These are phyloP conservation scores for Annulohypoxylon truncatum DNA, from an alignment of 2,329 filamentous ascomycete species.

Conservation along the genomic window DNA sequence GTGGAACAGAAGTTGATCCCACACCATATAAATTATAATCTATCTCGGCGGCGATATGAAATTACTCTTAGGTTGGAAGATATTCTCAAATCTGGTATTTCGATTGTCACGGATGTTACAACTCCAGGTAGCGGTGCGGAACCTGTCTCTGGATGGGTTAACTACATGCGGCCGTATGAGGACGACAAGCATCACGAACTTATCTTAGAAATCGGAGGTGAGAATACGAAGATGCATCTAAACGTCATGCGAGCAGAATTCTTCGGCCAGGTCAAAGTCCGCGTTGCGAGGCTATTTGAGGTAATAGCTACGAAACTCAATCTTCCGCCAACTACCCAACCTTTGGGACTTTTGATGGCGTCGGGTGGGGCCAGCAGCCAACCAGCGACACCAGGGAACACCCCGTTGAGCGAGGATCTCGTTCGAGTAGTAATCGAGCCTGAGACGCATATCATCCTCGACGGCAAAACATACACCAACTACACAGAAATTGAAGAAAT, in stretches of 20 bases:
- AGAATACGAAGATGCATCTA: conserved; percentile 61
- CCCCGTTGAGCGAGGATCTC: conserved; percentile 75
- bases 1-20: conserved; percentile 88
- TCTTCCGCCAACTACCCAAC: conserved; percentile 68
- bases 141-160: conserved; percentile 66
- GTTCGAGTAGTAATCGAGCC: conserved; percentile 73
- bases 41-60: conserved; percentile 74
- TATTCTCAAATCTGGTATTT: conserved; percentile 86
- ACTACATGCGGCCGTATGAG: conserved; percentile 87
- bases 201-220: conserved; percentile 81
- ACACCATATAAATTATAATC: conserved; percentile 80
- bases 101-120: conserved; percentile 65
- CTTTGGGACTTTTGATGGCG: conserved; percentile 74
- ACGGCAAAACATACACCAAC: conserved; percentile 62
- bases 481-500: conserved; percentile 47
- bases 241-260: conserved; percentile 74
- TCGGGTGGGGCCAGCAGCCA: conserved; percentile 71
- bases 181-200: conserved; percentile 80
- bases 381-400: conserved; percentile 74
- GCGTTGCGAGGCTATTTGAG: conserved; percentile 79
- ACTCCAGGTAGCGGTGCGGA: conserved; percentile 45
- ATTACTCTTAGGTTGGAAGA: conserved; percentile 86
- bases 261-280: conserved; percentile 74
- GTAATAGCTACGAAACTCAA: conserved; percentile 86
- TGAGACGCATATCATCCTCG: conserved; percentile 69